Percentiles rank a stretch among this genome's conserved stretches.
Conservation (phyloP, 306 rosid genomes). For the Malus sylvestris region DNA sequence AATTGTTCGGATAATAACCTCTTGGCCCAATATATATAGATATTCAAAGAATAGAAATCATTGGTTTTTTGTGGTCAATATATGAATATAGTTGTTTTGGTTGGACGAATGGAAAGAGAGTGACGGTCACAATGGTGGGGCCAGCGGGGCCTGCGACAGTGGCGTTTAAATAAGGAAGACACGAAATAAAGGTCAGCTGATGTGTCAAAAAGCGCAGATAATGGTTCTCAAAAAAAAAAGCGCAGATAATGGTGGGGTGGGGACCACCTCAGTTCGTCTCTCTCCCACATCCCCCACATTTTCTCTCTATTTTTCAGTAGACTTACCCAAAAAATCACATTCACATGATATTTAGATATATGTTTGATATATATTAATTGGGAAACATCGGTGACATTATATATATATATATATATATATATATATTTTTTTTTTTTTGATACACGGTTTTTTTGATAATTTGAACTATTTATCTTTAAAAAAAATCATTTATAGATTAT, state of each 20-base stretch:
- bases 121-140: neutral
- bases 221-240: conserved; percentile 21
- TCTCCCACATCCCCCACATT: neutral
- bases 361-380: neutral
- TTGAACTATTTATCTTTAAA: no score
- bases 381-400: no score
- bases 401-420: no score
- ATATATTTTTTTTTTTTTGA: no score
- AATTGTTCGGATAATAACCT: neutral
- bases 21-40: neutral
- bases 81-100: neutral
- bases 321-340: neutral
- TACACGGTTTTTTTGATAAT: no score
- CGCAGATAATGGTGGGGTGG: conserved; percentile 19
- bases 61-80: neutral
- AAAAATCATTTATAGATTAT: no score
- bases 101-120: neutral
- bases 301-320: neutral
- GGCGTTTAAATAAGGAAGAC: neutral
- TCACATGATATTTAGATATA: neutral
- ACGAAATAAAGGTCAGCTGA: conserved; percentile 20
- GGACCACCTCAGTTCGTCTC: conserved; percentile 15
- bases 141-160: neutral
- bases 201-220: conserved; percentile 45
- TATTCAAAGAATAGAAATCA: no score